Conservation (phyloP, 441 rosid genomes). For the Kokia cookei region DNA sequence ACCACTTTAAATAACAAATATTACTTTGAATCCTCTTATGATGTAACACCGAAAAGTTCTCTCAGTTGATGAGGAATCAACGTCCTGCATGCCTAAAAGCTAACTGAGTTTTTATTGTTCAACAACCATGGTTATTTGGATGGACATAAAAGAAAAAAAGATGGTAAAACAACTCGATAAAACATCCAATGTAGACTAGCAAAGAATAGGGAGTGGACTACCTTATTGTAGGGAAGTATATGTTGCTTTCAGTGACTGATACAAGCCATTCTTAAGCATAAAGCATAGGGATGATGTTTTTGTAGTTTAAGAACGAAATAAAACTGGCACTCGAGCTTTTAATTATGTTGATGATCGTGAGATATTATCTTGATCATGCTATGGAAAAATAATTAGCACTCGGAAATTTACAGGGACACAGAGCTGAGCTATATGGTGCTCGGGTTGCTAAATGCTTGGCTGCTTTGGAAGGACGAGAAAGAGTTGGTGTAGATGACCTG, state of each 20-base stretch:
- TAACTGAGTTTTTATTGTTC: too few relatives aligned
- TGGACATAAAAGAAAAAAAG: neutral
- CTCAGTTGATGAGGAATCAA: too few relatives aligned
- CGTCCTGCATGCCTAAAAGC: too few relatives aligned
- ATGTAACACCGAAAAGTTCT: too few relatives aligned
- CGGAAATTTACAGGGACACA: conserved; percentile 66
- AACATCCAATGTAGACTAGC: neutral
- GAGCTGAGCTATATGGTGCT: conserved; percentile 95
- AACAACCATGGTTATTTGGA: too few relatives aligned
- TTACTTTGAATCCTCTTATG: neutral
- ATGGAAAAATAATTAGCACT: neutral
- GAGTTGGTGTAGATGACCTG: conserved; percentile 90
- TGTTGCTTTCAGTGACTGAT: neutral
- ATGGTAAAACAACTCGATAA: neutral
- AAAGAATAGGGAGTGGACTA: neutral
- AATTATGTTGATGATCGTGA: neutral
- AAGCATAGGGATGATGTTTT: neutral
- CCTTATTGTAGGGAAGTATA: neutral
- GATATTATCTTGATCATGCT: neutral
- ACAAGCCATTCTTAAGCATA: neutral
- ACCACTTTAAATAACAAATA: neutral
- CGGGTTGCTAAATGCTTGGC: conserved; percentile 97
- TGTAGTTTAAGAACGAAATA: neutral
- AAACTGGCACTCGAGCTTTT: neutral
- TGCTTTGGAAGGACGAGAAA: conserved; percentile 95